phyloP scores from a whole-genome alignment of 2,329 filamentous ascomycete genomes.

The Trichophyton schoenleinii region DNA sequence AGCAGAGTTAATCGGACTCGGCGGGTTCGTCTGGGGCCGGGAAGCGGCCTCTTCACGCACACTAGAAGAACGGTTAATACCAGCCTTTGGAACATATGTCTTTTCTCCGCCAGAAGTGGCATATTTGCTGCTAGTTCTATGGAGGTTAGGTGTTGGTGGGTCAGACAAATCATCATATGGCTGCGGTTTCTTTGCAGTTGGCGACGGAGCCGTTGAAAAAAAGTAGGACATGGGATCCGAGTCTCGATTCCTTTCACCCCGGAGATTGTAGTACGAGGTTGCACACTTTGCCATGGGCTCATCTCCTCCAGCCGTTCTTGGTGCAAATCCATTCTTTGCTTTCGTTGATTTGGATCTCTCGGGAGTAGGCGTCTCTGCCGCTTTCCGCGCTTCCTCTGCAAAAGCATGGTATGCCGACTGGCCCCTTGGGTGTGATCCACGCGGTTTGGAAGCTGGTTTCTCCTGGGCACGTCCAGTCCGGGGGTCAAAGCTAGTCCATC shows the following conservation, averaged over 20 bases:
- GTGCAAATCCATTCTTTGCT: constrained; percentile 46
- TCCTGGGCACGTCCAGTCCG: constrained; percentile 21
- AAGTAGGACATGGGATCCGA: constrained; percentile 26
- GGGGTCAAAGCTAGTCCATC: constrained; percentile 33
- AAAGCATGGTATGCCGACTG: constrained; percentile 32
- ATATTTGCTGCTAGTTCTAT: constrained; percentile 45
- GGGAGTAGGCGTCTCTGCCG: constrained; percentile 21
- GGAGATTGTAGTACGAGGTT: constrained; percentile 36
- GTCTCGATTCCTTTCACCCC: constrained; percentile 23
- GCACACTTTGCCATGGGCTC: constrained; percentile 44
- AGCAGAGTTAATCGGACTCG: constrained; percentile 23
- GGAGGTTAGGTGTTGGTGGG: constrained; percentile 22
- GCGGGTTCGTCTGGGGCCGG: constrained; percentile 25
- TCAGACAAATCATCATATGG: constrained; percentile 19
- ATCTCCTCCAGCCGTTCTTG: constrained; percentile 46
- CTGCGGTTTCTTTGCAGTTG: constrained; percentile 27
- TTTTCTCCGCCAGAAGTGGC: constrained; percentile 43
- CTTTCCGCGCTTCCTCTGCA: constrained; percentile 21
- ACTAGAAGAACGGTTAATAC: constrained; percentile 42
- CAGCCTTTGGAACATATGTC: constrained; percentile 42
- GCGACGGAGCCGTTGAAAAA: constrained; percentile 26
- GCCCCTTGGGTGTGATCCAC: constrained; percentile 17
- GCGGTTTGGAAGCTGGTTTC: constrained; percentile 6
- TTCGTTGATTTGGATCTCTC: constrained; percentile 33
- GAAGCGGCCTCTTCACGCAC: constrained; percentile 29